A percentile compares a stretch with the other conserved stretches of the same genome.
Evolutionary conservation across 768 basidiomycete species (phyloP).

Genomic region (Heimioporus sp.): DNA sequence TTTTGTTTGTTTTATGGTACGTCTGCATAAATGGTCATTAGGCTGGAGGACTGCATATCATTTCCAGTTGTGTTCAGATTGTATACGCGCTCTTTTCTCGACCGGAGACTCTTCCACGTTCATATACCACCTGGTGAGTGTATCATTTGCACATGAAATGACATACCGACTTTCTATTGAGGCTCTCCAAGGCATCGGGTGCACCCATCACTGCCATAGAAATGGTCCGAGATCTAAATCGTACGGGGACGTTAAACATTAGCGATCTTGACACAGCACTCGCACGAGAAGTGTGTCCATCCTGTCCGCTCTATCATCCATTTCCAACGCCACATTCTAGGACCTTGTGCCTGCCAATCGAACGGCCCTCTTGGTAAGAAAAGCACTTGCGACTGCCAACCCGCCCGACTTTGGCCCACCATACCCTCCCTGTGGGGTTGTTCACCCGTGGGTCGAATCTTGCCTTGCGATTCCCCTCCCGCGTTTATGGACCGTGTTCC

Average conservation of each 20-base stretch:
- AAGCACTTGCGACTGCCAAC: slow-evolving; percentile 32
- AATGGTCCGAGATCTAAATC: slow-evolving; percentile 61
- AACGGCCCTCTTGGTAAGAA: slow-evolving; percentile 44
- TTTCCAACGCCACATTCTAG: slow-evolving; percentile 28
- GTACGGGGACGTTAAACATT: slow-evolving; percentile 54
- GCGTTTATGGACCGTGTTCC: slow-evolving; percentile 77
- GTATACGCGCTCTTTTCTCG: slow-evolving; percentile 73
- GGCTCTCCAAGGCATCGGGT: slow-evolving; percentile 71
- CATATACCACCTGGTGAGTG: slow-evolving; percentile 70
- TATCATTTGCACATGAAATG: not conserved
- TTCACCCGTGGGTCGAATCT: slow-evolving; percentile 69
- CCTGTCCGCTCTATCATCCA: not conserved
- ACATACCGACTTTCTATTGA: slow-evolving; percentile 26
- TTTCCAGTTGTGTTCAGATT: slow-evolving; percentile 76
- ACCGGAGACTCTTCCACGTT: slow-evolving; percentile 80
- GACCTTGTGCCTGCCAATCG: slow-evolving; percentile 55
- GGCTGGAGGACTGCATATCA: not conserved
- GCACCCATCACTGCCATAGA: slow-evolving; percentile 55
- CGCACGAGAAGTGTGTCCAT: slow-evolving; percentile 40
- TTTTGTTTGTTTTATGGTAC: slow-evolving; percentile 78
- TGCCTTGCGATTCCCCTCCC: slow-evolving; percentile 45
- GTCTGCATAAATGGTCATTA: slow-evolving; percentile 11
- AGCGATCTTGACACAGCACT: slow-evolving; percentile 56
- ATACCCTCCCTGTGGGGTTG: slow-evolving; percentile 64
- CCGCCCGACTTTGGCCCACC: slow-evolving; percentile 44